Evolutionary conservation across 352 stramenopile genomes (phyloP).

Genomic region (Phytopythium delawarense): DNA sequence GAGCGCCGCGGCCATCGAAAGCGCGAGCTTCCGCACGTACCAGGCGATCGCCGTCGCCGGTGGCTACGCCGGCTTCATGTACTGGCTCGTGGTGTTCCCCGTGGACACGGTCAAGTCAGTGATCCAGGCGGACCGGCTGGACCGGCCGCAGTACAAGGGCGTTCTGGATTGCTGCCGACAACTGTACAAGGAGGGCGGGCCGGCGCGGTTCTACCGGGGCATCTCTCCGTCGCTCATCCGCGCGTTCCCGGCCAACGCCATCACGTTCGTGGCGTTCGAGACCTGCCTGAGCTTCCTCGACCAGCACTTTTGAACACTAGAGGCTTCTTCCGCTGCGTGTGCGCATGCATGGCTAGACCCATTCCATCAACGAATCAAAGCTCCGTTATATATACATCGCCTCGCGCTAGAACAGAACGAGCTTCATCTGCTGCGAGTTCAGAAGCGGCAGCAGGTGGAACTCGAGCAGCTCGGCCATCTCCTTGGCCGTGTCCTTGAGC

Average conservation of each 20-base stretch:
- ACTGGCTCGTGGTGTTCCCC: conserved; percentile 79
- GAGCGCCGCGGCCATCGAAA: conserved; percentile 32
- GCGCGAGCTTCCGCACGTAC: conserved; percentile 62
- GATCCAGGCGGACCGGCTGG: conserved; percentile 70
- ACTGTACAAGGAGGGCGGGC: conserved; percentile 65
- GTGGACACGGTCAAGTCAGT: conserved; percentile 84
- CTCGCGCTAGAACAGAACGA: conserved; percentile 61
- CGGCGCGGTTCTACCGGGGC: conserved; percentile 68
- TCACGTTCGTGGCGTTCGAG: conserved; percentile 85
- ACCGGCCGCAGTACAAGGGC: conserved; percentile 66
- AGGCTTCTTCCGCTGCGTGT: background rate
- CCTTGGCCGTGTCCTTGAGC: conserved; percentile 78
- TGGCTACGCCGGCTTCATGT: conserved; percentile 79
- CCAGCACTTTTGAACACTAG: conserved; percentile 48
- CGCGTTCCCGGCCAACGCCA: conserved; percentile 77
- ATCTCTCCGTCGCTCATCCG: conserved; percentile 75
- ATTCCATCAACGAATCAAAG: background rate
- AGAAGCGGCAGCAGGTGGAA: conserved; percentile 68
- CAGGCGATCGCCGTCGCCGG: conserved; percentile 67
- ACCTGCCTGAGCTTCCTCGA: conserved; percentile 75
- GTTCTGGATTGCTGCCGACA: conserved; percentile 62
- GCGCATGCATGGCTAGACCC: conserved; percentile 10
- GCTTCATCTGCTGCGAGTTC: conserved; percentile 56
- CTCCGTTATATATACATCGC: conserved; percentile 1
- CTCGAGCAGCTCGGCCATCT: conserved; percentile 78